Conservation (phyloP, 306 rosid species). For the Myrica gale region DNA sequence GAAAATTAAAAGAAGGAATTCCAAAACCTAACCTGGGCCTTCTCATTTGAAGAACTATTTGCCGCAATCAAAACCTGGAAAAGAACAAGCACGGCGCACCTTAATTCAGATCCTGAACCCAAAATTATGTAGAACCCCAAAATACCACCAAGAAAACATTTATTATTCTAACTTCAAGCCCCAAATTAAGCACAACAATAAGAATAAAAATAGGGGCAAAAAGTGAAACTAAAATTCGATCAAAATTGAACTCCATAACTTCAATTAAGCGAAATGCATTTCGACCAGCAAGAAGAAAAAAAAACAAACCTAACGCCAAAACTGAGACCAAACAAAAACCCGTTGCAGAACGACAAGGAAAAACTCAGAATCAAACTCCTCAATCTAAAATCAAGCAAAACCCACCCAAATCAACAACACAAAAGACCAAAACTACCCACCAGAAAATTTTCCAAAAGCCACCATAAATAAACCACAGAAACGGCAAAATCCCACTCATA, state of each 20-base stretch:
- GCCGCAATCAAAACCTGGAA: conserved; percentile 83
- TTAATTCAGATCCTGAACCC: conserved; percentile 22
- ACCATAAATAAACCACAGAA: not conserved
- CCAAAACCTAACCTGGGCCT: conserved; percentile 65
- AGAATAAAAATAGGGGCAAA: not conserved
- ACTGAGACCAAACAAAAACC: not conserved
- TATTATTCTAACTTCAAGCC: not conserved
- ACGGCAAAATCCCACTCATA: not conserved
- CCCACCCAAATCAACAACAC: not conserved
- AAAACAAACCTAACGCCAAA: not conserved
- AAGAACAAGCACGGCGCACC: conserved; percentile 15
- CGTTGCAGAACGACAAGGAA: not conserved
- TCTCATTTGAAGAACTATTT: conserved; percentile 82
- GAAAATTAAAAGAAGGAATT: conserved; percentile 14
- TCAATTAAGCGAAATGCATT: not conserved
- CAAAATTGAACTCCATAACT: not conserved
- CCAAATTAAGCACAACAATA: conserved; percentile 7
- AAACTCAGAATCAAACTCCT: conserved; percentile 9
- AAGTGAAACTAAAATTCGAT: not conserved
- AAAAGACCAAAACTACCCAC: conserved; percentile 3
- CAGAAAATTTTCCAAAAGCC: not conserved
- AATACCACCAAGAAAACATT: not conserved
- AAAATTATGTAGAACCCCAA: conserved; percentile 5
- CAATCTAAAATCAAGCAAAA: conserved; percentile 2
- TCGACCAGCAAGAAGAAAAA: not conserved